phyloP scores from a whole-genome alignment of 176 grass and related monocot species.

The Oropetium thomaeum region DNA sequence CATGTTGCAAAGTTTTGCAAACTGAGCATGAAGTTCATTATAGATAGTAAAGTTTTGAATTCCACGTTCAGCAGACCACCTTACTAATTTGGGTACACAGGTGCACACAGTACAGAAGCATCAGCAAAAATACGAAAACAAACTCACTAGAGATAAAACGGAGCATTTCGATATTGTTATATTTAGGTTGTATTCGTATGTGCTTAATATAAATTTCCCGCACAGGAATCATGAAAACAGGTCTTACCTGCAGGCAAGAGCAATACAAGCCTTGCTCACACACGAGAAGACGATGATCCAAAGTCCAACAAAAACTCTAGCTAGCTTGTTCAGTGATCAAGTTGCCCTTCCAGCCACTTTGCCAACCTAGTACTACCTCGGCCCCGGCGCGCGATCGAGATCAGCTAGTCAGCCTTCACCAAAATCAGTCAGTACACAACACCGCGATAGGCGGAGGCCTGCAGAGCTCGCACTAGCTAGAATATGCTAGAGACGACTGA shows the following conservation, averaged over 20 bases:
- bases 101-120: too few species aligned
- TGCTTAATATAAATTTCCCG: neutral
- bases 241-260: constrained; percentile 32
- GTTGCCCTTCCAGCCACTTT: constrained; percentile 19
- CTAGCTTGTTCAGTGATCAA: neutral
- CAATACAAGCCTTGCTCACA: constrained; percentile 18
- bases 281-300: neutral
- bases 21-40: too few species aligned
- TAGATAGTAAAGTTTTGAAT: too few species aligned
- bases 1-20: too few species aligned
- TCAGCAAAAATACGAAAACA: neutral
- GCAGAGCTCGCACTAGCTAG: too few species aligned
- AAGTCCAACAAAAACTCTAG: too few species aligned
- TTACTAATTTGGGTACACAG: neutral
- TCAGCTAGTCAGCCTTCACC: neutral
- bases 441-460: neutral
- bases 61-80: too few species aligned
- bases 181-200: neutral
- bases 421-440: neutral
- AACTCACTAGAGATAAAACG: neutral
- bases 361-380: neutral
- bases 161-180: neutral
- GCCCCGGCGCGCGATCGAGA: neutral
- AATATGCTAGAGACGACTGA: neutral
- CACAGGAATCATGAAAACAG: neutral